Base-by-base conservation (phyloP, 1,284 basidiomycete species). In the Malassezia equina region DNA sequence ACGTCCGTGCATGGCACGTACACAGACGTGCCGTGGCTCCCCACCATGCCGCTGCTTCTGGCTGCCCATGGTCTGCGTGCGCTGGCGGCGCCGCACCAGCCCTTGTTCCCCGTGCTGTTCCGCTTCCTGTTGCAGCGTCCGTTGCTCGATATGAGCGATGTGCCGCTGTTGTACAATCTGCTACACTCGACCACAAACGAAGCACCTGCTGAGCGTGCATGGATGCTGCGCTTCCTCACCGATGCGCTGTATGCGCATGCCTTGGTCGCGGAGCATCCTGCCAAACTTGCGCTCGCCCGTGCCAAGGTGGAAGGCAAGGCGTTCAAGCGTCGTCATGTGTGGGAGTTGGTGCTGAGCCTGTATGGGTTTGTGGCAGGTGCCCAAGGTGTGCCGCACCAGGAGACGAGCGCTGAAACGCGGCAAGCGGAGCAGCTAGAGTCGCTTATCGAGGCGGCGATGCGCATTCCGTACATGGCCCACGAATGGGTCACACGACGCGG, bases 51-150 rank as follows among this genome's bases (percentile, higher is more conserved):
- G 2, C 84, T 87, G 0, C 81, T 94, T 2, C 82, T 93, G 62
- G 79, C 90, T 48, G 80, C 84, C 0, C 86, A 93, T 65, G 81
- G 84, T 1, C 76, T 91, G n/a, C 81, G 85, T 32, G 81, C 82
- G 0, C 78, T 90, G 21, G 88, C 86, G 68, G 83, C 84, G 62
- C 88, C 88, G 0, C 81, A 83, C 4, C 82, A 83, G 52, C 86
- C 86, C 75, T 81, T 85, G 34, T 91, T 89, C 69, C 88, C 88
- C 0, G 73, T 84, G 23, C 83, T 84, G 1, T 83, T 85, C 4
- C 81, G 84, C 4, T 90, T 90, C 79, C 80, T 93, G 7, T 79
- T 93, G 0, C 88, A 91, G 75, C 81, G 89, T 23, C 84, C 87
- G 0, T 78, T 80, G 40, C 76, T 91, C 9, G 88, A 91, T 70